Evolutionary conservation across 306 rosid species (phyloP).

Genomic region (Sophora flavescens): DNA sequence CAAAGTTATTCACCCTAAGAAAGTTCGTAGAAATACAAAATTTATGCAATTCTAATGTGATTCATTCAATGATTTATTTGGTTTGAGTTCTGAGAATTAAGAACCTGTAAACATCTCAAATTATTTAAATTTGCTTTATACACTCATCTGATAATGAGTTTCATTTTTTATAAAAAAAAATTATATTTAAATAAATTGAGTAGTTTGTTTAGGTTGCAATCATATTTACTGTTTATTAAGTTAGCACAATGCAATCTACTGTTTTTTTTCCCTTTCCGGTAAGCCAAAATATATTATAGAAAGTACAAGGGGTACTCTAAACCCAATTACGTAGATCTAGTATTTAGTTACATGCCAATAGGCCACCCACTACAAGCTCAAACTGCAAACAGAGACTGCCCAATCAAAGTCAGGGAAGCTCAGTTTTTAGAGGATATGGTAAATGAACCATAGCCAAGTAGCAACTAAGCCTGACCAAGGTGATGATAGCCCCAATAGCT

Average conservation of each 20-base stretch:
- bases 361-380: too few relatives aligned
- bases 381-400: too few relatives aligned
- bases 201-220: background rate
- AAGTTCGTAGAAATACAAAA: conserved; percentile 15
- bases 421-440: too few relatives aligned
- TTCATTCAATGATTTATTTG: background rate
- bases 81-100: background rate
- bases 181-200: background rate
- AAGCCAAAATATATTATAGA: too few relatives aligned
- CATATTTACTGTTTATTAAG: background rate
- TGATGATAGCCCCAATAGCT: too few relatives aligned
- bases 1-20: background rate
- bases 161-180: background rate
- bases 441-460: too few relatives aligned
- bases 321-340: too few relatives aligned
- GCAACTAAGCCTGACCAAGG: too few relatives aligned
- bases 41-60: conserved; percentile 15
- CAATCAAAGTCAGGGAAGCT: too few relatives aligned
- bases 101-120: background rate
- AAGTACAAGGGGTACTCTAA: too few relatives aligned
- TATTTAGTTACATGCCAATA: too few relatives aligned
- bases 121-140: background rate
- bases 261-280: background rate
- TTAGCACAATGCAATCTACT: conserved; percentile 7
- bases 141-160: background rate